Evolutionary conservation across 768 basidiomycete genomes (phyloP).

Genomic region (Leucogyrophana mollusca): DNA sequence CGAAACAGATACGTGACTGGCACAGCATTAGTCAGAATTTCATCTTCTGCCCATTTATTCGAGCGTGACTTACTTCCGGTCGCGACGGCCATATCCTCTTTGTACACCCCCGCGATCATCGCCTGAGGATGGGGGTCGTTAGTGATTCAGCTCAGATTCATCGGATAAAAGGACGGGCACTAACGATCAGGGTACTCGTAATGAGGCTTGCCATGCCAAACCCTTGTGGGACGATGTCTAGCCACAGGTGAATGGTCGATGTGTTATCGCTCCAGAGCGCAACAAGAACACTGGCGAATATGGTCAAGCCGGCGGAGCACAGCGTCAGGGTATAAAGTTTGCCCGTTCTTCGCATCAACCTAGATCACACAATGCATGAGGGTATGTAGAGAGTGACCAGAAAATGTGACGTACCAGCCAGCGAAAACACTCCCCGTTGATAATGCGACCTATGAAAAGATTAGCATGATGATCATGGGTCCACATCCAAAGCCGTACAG

Average conservation of each 20-base stretch:
- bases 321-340: slow-evolving; percentile 79
- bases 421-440: slow-evolving; percentile 84
- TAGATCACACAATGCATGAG: no score
- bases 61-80: slow-evolving; percentile 74
- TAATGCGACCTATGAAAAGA: slow-evolving; percentile 60
- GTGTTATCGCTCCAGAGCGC: slow-evolving; percentile 66
- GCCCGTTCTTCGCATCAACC: slow-evolving; percentile 85
- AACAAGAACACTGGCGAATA: slow-evolving; percentile 61
- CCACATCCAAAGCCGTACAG: slow-evolving; percentile 45
- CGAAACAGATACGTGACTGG: slow-evolving; percentile 94
- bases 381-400: slow-evolving; percentile 5
- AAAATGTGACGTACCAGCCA: slow-evolving; percentile 67
- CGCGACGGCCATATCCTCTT: slow-evolving; percentile 83
- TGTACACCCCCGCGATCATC: slow-evolving; percentile 79
- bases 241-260: slow-evolving; percentile 63
- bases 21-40: slow-evolving; percentile 7
- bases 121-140: slow-evolving; percentile 47
- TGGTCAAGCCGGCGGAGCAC: slow-evolving; percentile 54
- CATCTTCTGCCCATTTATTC: slow-evolving; percentile 4
- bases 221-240: slow-evolving; percentile 78
- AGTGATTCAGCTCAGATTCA: slow-evolving; percentile 6
- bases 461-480: slow-evolving; percentile 12
- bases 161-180: slow-evolving; percentile 26
- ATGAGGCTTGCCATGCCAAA: slow-evolving; percentile 84
- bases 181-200: slow-evolving; percentile 82